Base-by-base conservation (phyloP, 208 protist genomes). In the Angomonas deanei region DNA sequence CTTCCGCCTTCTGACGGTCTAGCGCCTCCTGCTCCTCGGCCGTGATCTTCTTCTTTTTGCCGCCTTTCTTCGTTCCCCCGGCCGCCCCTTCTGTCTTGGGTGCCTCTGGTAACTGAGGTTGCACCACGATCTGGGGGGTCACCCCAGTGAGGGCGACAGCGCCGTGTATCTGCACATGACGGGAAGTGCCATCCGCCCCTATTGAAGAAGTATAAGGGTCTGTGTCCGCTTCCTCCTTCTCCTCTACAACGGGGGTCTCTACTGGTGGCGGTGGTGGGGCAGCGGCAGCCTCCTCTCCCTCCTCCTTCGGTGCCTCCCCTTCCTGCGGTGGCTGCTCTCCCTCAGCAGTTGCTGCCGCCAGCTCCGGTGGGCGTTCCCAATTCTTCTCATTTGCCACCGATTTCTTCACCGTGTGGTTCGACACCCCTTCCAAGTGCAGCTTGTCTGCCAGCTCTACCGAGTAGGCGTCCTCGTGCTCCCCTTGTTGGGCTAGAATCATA, bases 21-120 rank as follows among this genome's bases (percentile, higher is more conserved):
- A 86, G 54, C 73, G 89, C 88, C 58, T 78, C 85, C 21, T 82
- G 46, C 71, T 90, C 64, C 68, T 90, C 79, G 4, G 64, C 68
- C 10, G 78, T 90, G 34, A 80, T 46, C 68, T 92, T 91, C 46
- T 81, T 84, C 30, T 72, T 50, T 36, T 79, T 81, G 10, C 47
- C 54, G 15, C 24, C 53, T 26, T 48, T 57, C 30, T 75, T 79
- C 8, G 46, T 49, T 3, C 54, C 56, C 24, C 39, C 64, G 15
- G 52, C 54, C n/a, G 56, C 64, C 6, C 59, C 71, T 15, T 59
- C 62, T 13, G 62, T 59, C 27, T 76, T 64, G 13, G 61, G 75
- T n/a, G 42, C 42, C 27, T 70, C 47, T 2, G 81, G 84, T 49
- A 90, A 55, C 36, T 76, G 57, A 15, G 86, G 86, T 24, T 86